Conservation (phyloP, 495 filamentous ascomycete species). For the Thermothielavioides terrestris region DNA sequence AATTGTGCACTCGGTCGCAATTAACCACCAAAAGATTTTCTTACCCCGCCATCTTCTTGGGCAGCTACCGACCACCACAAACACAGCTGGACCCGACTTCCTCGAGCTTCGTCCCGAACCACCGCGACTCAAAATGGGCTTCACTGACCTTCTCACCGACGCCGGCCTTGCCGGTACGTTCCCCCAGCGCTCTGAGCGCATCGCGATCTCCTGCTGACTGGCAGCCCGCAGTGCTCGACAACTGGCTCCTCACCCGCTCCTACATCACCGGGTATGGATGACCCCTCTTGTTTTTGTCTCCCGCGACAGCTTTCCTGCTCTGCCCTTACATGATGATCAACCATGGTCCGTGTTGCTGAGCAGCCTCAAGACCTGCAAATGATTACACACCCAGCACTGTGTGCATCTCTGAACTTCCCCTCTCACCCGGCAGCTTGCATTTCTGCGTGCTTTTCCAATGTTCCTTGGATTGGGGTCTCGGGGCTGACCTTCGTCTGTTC, state of each 20-base stretch:
- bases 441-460: slow-evolving; percentile 7
- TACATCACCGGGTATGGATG: slow-evolving; percentile 82
- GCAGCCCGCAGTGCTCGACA: slow-evolving; percentile 66
- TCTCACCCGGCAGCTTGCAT: neutral
- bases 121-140: slow-evolving; percentile 64
- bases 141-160: slow-evolving; percentile 84
- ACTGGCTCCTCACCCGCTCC: slow-evolving; percentile 80
- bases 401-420: slow-evolving; percentile 72
- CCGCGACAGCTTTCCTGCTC: neutral
- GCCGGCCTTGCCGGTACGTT: slow-evolving; percentile 75
- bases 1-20: neutral
- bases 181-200: neutral
- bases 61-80: slow-evolving; percentile 7
- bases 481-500: neutral
- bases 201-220: neutral
- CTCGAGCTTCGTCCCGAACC: slow-evolving; percentile 3
- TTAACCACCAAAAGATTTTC: slow-evolving; percentile 16
- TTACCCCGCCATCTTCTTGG: slow-evolving; percentile 16
- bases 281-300: neutral
- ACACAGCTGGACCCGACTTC: slow-evolving; percentile 2
- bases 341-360: slow-evolving; percentile 99
- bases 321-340: slow-evolving; percentile 62
- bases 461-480: neutral
- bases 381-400: slow-evolving; percentile 68
- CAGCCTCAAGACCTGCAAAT: slow-evolving; percentile 92